Evolutionary conservation across 1,139 yeast genomes (phyloP), one percentile per base, ranked within the genome.

Genomic region (Yarrowia galli): DNA sequence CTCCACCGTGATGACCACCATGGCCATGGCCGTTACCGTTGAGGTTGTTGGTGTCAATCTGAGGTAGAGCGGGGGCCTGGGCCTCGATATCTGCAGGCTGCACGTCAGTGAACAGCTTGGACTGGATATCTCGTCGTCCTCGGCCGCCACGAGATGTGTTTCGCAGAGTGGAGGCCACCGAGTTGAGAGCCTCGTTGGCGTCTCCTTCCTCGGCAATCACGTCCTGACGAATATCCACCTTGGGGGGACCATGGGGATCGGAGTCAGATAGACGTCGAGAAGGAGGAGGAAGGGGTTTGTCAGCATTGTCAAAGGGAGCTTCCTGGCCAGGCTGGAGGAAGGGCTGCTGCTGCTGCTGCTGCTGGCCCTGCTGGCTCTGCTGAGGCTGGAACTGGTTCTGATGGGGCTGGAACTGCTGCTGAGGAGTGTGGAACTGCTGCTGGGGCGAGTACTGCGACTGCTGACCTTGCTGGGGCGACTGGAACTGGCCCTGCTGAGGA

Each of bases 81-180:
- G 36, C 6, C 45, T 75, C 77, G 38, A 73, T 61, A 20, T 72
- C 73, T 20, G 74, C 68, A 10, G 79, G 63, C 83, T 84, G 73
- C 81, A 78, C 73, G 69, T 84, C 83, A 40, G 85, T 84, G 78
- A 87, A 87, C 65, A 84, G 76, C 71, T 82, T 85, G 7, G 89
- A 85, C 71, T 84, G 84, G 49, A 85, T 80, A 58, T 84, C 86
- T 73, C 88, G 79, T 18, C 79, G 77, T 16, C 79, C 71, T 53
- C 72, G 68, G 0, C 74, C 71, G 36, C 79, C 67, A 13, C 77
- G 74, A 32, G 77, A 72, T 28, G 74, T 69, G 28, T 77, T 69
- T 25, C 78, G 70, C 69, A 77, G 66, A 9, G 75, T 72, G 15
- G 79, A 69, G 5, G 79, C 76, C 35, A 76, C 74, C 38, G 71